phyloP scores from a whole-genome alignment of 139 green algal genomes.

The Asterochloris sp. region DNA sequence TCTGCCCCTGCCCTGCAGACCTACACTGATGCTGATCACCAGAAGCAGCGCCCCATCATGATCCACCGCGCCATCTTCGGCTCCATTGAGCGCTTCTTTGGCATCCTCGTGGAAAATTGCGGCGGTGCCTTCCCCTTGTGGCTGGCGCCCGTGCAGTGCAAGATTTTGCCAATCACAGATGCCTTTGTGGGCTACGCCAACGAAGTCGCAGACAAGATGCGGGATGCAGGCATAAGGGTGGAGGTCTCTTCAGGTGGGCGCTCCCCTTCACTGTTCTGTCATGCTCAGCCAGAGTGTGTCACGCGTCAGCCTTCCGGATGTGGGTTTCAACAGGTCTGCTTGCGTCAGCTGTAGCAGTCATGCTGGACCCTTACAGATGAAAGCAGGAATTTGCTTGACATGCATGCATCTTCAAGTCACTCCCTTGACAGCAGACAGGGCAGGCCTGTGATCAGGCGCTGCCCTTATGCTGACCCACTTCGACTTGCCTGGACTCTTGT shows the following conservation, averaged over 20 bases:
- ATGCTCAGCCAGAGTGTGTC: too few species aligned
- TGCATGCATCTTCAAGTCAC: too few species aligned
- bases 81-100: conserved; percentile 94
- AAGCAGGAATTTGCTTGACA: too few species aligned
- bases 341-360: background rate
- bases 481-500: too few species aligned
- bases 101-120: conserved; percentile 98
- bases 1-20: conserved; percentile 10
- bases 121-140: conserved; percentile 91
- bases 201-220: conserved; percentile 59
- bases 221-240: conserved; percentile 50
- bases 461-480: too few species aligned
- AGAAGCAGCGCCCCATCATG: conserved; percentile 92
- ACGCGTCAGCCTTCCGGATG: too few species aligned
- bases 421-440: too few species aligned
- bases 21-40: conserved; percentile 74
- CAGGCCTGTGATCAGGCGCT: too few species aligned
- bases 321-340: too few species aligned
- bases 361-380: too few species aligned
- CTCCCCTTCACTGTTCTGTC: background rate
- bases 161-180: conserved; percentile 81
- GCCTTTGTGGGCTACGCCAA: conserved; percentile 58
- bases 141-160: conserved; percentile 86
- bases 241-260: conserved; percentile 46
- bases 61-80: conserved; percentile 97